Evolutionary conservation across 78 protist species (phyloP).

Genomic region (Bodo saltans): DNA sequence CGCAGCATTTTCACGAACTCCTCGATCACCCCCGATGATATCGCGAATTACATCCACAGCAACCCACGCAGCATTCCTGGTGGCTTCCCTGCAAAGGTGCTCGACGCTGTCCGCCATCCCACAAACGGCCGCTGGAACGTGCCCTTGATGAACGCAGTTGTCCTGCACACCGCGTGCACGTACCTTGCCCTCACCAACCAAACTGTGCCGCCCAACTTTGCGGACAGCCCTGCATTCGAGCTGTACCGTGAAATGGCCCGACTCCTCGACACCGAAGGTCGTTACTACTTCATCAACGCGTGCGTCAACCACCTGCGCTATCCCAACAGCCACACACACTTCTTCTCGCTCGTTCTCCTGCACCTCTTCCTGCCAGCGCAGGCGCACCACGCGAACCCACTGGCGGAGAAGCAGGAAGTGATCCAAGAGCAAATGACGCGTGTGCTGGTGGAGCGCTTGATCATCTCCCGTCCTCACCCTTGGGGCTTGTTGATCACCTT

Average conservation of each 20-base stretch:
- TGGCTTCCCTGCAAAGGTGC: not conserved
- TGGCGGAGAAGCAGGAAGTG: constrained; percentile 3
- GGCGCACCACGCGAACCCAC: constrained; percentile 49
- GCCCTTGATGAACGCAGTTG: constrained; percentile 86
- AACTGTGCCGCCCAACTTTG: not conserved
- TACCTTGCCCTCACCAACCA: not conserved
- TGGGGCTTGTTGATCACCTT: constrained; percentile 98
- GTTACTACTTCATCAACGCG: constrained; percentile 85
- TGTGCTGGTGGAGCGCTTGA: constrained; percentile 92
- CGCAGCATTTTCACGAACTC: not conserved
- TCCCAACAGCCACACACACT: constrained; percentile 95
- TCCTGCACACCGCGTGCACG: constrained; percentile 52
- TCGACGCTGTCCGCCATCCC: not conserved
- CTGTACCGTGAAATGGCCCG: constrained; percentile 60
- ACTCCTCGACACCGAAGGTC: constrained; percentile 81
- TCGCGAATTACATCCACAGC: constrained; percentile 41
- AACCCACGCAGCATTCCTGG: not conserved
- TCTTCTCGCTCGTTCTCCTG: constrained; percentile 88
- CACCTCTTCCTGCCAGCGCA: constrained; percentile 69
- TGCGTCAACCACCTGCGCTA: constrained; percentile 95
- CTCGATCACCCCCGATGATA: not conserved
- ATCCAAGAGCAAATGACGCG: constrained; percentile 86
- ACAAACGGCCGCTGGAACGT: constrained; percentile 60
- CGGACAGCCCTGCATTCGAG: not conserved
- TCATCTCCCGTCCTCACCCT: constrained; percentile 93